A percentile compares a stretch with the other conserved stretches of the same genome.
Evolutionary conservation across 495 filamentous ascomycete species (phyloP).

Genomic region (Annulohypoxylon stygium): DNA sequence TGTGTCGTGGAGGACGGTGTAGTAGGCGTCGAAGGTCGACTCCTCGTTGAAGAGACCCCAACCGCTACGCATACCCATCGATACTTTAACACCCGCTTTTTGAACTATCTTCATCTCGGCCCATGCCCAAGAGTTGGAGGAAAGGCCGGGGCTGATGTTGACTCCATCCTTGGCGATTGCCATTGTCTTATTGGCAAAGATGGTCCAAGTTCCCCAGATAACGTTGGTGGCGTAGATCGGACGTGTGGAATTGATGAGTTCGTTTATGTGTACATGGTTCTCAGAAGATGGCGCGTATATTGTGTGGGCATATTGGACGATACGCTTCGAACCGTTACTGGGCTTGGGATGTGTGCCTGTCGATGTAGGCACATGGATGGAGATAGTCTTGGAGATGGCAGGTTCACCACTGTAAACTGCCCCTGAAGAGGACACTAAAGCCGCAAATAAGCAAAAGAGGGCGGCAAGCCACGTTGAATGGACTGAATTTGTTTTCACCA

Average conservation of each 20-base stretch:
- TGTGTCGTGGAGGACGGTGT: background rate
- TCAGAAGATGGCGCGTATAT: conserved; percentile 10
- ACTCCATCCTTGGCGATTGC: background rate
- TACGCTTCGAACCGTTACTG: background rate
- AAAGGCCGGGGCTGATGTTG: background rate
- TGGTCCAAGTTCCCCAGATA: background rate
- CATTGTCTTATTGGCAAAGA: conserved; percentile 7
- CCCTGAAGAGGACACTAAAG: background rate
- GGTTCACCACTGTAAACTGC: background rate
- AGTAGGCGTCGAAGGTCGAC: background rate
- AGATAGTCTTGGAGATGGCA: background rate
- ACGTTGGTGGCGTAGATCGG: background rate
- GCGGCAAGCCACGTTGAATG: background rate
- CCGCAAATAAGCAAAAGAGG: background rate
- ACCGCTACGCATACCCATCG: conserved; percentile 1
- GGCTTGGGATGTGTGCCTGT: background rate
- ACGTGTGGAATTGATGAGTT: conserved; percentile 11
- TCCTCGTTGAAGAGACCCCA: conserved; percentile 1
- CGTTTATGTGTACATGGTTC: background rate
- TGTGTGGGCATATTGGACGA: conserved; percentile 10
- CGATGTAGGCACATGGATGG: background rate
- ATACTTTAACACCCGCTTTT: background rate
- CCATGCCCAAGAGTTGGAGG: conserved; percentile 4
- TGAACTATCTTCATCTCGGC: conserved; percentile 4
- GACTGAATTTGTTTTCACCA: background rate